Conservation (phyloP, 192 early-diverging fungal species). For the Funneliformis mosseae region DNA sequence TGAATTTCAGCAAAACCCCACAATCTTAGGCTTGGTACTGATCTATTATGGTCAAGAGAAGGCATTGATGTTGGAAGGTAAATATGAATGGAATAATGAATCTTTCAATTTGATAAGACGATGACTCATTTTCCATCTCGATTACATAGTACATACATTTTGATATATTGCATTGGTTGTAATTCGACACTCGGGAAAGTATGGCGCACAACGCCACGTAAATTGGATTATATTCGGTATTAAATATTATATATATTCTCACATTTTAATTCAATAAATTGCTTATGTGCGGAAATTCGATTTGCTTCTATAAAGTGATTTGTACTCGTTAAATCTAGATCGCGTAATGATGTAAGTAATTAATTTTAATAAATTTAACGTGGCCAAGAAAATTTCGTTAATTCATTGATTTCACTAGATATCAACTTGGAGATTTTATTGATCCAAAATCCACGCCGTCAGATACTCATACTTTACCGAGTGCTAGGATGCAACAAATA, state of each 20-base stretch:
- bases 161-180: constrained; percentile 31
- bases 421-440: constrained; percentile 30
- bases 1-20: constrained; percentile 29
- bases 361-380: not conserved
- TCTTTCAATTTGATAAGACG: not conserved
- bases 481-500: constrained; percentile 15
- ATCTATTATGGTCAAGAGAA: constrained; percentile 21
- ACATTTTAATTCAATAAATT: not conserved
- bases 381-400: not conserved
- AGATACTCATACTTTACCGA: constrained; percentile 16
- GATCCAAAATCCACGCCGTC: constrained; percentile 2
- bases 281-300: not conserved
- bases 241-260: not conserved
- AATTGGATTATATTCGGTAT: constrained; percentile 35
- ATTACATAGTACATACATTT: constrained; percentile 21
- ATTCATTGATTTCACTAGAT: constrained; percentile 15
- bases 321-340: constrained; percentile 7
- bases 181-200: constrained; percentile 27
- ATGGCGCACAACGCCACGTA: constrained; percentile 28
- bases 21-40: constrained; percentile 29
- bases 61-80: constrained; percentile 34
- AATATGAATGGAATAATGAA: not conserved
- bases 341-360: constrained; percentile 15
- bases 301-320: not conserved
- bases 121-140: not conserved